A percentile compares a stretch with the other conserved stretches of the same genome.
Conservation (phyloP, 257 asterid species). For the Capsicum pubescens region DNA sequence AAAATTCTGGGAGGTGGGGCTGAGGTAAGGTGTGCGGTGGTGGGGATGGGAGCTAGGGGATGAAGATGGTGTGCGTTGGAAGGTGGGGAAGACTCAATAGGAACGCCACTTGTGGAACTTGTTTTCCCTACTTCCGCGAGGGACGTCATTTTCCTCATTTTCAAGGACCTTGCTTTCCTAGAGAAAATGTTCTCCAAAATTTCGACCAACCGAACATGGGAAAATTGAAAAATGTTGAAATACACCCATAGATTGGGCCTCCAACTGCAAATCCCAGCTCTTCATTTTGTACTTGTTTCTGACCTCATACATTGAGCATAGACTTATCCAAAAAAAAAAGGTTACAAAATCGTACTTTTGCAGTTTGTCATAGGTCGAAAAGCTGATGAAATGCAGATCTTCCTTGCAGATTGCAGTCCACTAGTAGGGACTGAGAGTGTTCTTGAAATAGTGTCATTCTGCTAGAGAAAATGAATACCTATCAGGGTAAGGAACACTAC, state of each 20-base stretch:
- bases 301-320: slow-evolving; percentile 1
- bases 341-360: neutral
- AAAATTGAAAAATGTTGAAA: no score
- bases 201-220: no score
- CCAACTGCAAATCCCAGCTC: slow-evolving; percentile 6
- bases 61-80: neutral
- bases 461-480: neutral
- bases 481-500: neutral
- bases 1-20: neutral
- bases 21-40: neutral
- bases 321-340: neutral
- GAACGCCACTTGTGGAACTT: no score
- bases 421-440: neutral
- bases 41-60: neutral
- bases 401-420: neutral
- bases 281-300: neutral
- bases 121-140: no score
- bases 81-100: no score
- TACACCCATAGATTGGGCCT: neutral
- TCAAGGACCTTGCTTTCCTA: no score
- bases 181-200: no score
- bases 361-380: neutral
- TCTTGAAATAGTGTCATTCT: neutral
- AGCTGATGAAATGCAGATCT: neutral
- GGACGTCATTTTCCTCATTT: no score